Conservation (phyloP, 139 green algal genomes). For the Desmodesmus armatus region DNA sequence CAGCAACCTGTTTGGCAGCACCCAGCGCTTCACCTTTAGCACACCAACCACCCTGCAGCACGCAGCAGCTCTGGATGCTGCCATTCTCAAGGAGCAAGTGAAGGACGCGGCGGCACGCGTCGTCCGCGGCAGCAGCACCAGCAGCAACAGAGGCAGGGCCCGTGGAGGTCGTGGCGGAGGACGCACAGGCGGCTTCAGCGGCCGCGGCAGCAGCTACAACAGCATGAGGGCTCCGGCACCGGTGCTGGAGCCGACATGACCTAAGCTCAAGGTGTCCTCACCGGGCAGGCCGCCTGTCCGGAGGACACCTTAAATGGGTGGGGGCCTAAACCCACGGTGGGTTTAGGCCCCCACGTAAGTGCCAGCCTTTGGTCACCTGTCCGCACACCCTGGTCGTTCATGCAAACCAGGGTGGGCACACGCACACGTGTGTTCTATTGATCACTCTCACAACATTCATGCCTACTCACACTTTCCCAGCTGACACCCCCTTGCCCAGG, state of each 20-base stretch:
- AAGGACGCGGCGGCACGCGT: too few relatives aligned
- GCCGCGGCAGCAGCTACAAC: background rate
- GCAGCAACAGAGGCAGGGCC: background rate
- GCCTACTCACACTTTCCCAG: background rate
- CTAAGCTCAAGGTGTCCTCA: background rate
- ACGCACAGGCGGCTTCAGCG: background rate
- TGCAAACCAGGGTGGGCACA: too few relatives aligned
- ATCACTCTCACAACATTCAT: conserved; percentile 5
- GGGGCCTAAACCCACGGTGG: too few relatives aligned
- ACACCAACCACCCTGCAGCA: too few relatives aligned
- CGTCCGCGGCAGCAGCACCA: background rate
- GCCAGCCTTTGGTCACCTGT: too few relatives aligned
- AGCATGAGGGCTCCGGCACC: background rate
- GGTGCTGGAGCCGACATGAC: background rate
- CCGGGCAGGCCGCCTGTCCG: too few relatives aligned
- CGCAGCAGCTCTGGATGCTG: too few relatives aligned
- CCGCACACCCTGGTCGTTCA: background rate
- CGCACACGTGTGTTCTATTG: background rate
- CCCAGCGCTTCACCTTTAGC: too few relatives aligned
- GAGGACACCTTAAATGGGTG: too few relatives aligned
- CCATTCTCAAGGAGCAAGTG: too few relatives aligned
- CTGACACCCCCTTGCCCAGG: background rate
- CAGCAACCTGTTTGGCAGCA: too few relatives aligned
- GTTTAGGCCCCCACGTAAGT: conserved; percentile 11
- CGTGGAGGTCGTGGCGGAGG: background rate